Base-by-base conservation (phyloP, 1,284 basidiomycete genomes). In the Marasmius tenuissimus region DNA sequence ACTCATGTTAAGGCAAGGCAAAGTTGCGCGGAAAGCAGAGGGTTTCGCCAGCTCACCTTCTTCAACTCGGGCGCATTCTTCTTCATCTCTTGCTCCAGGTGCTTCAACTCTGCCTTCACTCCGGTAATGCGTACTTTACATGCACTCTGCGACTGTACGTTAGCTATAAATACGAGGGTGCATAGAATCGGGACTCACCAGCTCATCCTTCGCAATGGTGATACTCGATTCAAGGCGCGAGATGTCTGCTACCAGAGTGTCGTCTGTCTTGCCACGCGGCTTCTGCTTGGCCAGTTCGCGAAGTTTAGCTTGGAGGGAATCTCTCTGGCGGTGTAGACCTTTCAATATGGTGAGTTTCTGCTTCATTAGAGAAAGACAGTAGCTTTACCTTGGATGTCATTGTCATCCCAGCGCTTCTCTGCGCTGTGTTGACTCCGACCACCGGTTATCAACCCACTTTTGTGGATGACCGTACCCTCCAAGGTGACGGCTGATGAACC, bases 391-490 rank as follows among this genome's bases (percentile, higher is more conserved):
- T 94, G 89, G 3, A 98, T 85, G 68, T 98, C 95, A 66, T 91
- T 91, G 72, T 98, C 96, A 62, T 96, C 94, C 90, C 95, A 98
- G 70, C 93, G 93, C 75, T 93, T 90, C 55, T 84, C 83, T 40
- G 76, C 85, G 42, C 81, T 83, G 66, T 89, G 87, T 0, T 88
- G 85, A 64, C 93, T 94, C 38, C 88, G 82, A 49, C 97, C 97
- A 78, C 97, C 97, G 39, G 97, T 99, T 72, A 99, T 99, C 52
- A 97, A 79, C 68, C 97, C 97, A 67, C 92, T 96, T 81, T 97
- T 97, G 76, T 99, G 97, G 58, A 99, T 98, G 61, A 99, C 82
- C 0, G 96, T 98, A 0, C 97, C 97, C 54, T 99, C 96, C 47
- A 99, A 81, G 0, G 97, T 97, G 10, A 99, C 97, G 62, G 96